Conservation (phyloP, 83 land plant genomes). For the Diphasiastrum complanatum region DNA sequence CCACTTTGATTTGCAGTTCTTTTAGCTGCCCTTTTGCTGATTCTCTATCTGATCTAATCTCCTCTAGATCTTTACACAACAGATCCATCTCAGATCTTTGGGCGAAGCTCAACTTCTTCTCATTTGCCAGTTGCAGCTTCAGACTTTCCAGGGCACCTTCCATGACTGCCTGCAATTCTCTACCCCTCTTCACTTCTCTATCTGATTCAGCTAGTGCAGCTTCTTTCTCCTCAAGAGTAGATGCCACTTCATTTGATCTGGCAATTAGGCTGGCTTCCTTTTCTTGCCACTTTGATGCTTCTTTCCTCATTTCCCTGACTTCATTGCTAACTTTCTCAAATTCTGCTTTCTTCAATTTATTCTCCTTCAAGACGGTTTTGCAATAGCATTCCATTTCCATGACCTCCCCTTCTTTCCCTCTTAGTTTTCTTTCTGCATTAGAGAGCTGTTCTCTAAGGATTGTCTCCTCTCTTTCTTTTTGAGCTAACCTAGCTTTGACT, state of each 20-base stretch:
- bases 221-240: constrained; percentile 20
- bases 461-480: constrained; percentile 27
- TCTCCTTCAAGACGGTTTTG: constrained; percentile 11
- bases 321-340: constrained; percentile 8
- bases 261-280: constrained; percentile 5
- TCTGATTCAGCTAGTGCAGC: constrained; percentile 9
- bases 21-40: constrained; percentile 5
- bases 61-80: constrained; percentile 22
- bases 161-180: constrained; percentile 20
- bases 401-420: constrained; percentile 33
- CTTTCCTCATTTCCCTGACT: constrained; percentile 2
- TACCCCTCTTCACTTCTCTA: constrained; percentile 20
- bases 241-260: background rate
- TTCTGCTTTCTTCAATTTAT: constrained; percentile 27
- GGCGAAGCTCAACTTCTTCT: constrained; percentile 4
- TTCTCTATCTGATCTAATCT: background rate
- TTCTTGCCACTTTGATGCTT: constrained; percentile 10
- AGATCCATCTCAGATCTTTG: constrained; percentile 15
- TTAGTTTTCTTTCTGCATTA: constrained; percentile 21
- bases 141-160: constrained; percentile 19
- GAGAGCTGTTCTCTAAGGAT: constrained; percentile 9
- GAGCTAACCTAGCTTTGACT: constrained; percentile 20
- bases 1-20: constrained; percentile 16
- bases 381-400: constrained; percentile 25
- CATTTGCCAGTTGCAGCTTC: constrained; percentile 20